These are phyloP conservation scores for Meyerozyma elateridarum DNA, from an alignment of 1,139 yeast genomes.

Conservation along the genomic window DNA sequence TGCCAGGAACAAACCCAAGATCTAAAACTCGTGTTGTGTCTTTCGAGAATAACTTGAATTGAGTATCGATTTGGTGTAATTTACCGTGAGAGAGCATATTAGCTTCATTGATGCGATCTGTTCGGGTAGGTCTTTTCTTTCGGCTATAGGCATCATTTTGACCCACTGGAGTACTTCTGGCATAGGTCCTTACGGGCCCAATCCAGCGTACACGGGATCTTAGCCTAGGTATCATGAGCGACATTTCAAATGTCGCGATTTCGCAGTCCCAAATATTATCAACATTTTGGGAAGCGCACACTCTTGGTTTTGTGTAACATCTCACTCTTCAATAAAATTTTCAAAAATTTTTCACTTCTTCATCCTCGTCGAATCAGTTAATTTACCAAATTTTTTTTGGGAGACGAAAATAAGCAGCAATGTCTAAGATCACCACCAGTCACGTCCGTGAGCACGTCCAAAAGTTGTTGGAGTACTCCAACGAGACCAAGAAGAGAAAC, in stretches of 20 bases:
- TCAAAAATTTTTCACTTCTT: constrained; percentile 11
- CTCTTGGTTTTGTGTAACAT: neutral
- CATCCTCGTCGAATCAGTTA: constrained; percentile 51
- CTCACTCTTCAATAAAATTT: no score
- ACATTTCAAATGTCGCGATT: no score
- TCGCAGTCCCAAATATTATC: no score
- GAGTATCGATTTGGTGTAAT: constrained; percentile 1
- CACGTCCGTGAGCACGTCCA: constrained; percentile 97
- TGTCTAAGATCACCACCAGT: constrained; percentile 92
- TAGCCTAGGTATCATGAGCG: no score
- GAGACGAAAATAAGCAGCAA: constrained; percentile 59
- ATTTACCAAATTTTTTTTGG: constrained; percentile 52
- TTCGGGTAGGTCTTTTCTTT: constrained; percentile 1
- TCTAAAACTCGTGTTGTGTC: constrained; percentile 14
- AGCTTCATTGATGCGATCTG: neutral
- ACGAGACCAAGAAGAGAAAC: constrained; percentile 99
- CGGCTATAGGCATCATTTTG: neutral
- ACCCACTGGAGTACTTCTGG: neutral
- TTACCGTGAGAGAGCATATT: constrained; percentile 1
- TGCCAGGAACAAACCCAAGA: constrained; percentile 90
- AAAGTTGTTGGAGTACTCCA: constrained; percentile 85
- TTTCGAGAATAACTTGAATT: neutral
- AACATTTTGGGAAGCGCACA: constrained; percentile 1
- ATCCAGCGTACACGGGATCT: no score
- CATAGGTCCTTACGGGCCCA: neutral